These are phyloP conservation scores for Candida oleophila DNA, from an alignment of 805 yeast genomes.

Conservation along the genomic window DNA sequence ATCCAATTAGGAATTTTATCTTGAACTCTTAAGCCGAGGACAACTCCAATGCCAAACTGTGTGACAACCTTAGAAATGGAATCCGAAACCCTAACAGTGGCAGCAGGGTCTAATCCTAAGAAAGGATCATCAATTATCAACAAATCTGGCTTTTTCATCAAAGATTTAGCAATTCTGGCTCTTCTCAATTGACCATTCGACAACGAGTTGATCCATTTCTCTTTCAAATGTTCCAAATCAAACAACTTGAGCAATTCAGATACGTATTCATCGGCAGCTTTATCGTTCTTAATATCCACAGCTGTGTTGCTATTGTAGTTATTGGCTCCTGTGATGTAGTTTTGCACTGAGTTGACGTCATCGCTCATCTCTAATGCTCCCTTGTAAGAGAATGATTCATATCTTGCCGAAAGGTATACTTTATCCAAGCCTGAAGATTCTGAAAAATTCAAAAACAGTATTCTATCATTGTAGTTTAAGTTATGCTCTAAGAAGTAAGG, in stretches of 20 bases:
- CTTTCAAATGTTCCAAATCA: conserved; percentile 53
- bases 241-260: conserved; percentile 47
- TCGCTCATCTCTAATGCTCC: conserved; percentile 58
- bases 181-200: conserved; percentile 94
- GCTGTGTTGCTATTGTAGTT: conserved; percentile 38
- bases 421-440: conserved; percentile 36
- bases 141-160: conserved; percentile 63
- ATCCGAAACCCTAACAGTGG: conserved; percentile 57
- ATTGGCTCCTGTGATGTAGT: conserved; percentile 56
- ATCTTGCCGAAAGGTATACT: conserved; percentile 85
- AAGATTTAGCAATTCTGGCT: conserved; percentile 77
- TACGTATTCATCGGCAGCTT: conserved; percentile 35
- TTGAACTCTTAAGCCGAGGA: conserved; percentile 74
- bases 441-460: conserved; percentile 33
- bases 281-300: conserved; percentile 7
- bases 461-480: conserved; percentile 20
- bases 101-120: conserved; percentile 81
- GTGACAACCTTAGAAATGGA: conserved; percentile 39
- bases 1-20: conserved; percentile 82
- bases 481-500: conserved; percentile 41
- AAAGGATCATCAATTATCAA: conserved; percentile 89
- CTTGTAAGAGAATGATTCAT: conserved; percentile 69
- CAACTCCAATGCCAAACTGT: conserved; percentile 51
- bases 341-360: conserved; percentile 62
- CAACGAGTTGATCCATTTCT: conserved; percentile 80